Percentiles rank a stretch among this genome's conserved stretches.
phyloP scores from a whole-genome alignment of 2,329 filamentous ascomycete genomes.

The Colletotrichum acutatum region DNA sequence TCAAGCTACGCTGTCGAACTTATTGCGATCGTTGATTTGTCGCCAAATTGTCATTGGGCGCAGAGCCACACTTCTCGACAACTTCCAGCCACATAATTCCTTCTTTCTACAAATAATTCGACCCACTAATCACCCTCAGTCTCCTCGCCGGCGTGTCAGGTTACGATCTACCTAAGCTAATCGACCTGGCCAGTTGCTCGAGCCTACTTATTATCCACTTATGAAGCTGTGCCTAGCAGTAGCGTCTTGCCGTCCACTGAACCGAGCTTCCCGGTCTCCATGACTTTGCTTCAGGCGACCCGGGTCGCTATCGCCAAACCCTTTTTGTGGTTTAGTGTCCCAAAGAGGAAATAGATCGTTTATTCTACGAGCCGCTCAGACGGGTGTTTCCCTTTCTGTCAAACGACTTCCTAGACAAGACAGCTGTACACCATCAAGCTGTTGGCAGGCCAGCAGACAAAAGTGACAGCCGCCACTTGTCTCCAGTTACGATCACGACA shows the following conservation, averaged over 20 bases:
- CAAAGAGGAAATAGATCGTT: conserved; percentile 5
- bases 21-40: neutral
- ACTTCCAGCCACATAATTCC: neutral
- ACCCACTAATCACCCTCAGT: neutral
- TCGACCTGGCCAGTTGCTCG: neutral
- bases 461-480: conserved; percentile 25
- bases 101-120: neutral
- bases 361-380: conserved; percentile 8
- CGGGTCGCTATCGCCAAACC: neutral
- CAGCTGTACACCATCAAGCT: conserved; percentile 18
- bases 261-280: neutral
- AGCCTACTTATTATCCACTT: conserved; percentile 7
- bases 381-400: conserved; percentile 20
- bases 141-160: conserved; percentile 13
- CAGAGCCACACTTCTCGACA: neutral
- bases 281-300: neutral
- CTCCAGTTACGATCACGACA: conserved; percentile 6
- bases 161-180: conserved; percentile 11
- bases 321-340: neutral
- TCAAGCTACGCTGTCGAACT: neutral
- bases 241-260: neutral
- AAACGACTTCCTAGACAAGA: conserved; percentile 15
- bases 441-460: conserved; percentile 17
- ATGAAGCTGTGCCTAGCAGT: neutral
- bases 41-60: neutral